Percentiles rank a stretch among this genome's conserved stretches.
Conservation (phyloP, 1,284 basidiomycete genomes). For the Athelia sp. region DNA sequence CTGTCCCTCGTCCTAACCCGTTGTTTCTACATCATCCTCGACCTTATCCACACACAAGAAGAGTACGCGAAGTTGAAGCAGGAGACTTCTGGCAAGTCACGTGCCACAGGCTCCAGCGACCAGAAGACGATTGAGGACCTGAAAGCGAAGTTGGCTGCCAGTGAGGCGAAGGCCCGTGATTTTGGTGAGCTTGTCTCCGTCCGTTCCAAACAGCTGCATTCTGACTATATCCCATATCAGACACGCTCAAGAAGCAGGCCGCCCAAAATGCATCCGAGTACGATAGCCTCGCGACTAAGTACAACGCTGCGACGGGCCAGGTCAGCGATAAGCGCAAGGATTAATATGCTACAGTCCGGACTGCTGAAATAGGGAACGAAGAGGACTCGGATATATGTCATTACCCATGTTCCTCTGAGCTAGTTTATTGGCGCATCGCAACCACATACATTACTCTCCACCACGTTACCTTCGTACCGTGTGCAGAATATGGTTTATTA, state of each 20-base stretch:
- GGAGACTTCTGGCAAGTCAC: slow-evolving; percentile 35
- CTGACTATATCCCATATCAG: slow-evolving; percentile 30
- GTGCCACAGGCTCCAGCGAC: slow-evolving; percentile 21
- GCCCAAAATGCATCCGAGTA: slow-evolving; percentile 75
- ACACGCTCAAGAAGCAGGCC: slow-evolving; percentile 81
- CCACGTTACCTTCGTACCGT: too few relatives aligned
- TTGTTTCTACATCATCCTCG: slow-evolving; percentile 88
- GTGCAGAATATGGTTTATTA: too few relatives aligned
- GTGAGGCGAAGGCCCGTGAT: slow-evolving; percentile 55
- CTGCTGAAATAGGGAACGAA: too few relatives aligned
- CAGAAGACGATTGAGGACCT: slow-evolving; percentile 61
- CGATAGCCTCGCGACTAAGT: slow-evolving; percentile 73
- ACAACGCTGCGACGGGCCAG: slow-evolving; percentile 64
- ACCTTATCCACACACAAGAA: slow-evolving; percentile 88
- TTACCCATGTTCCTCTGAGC: too few relatives aligned
- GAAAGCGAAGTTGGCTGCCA: slow-evolving; percentile 48
- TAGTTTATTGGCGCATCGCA: too few relatives aligned
- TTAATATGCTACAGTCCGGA: slow-evolving; percentile 14
- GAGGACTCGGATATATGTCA: too few relatives aligned
- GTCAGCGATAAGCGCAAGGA: slow-evolving; percentile 45
- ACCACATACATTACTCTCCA: too few relatives aligned
- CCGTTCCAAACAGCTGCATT: not conserved
- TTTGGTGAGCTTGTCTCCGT: slow-evolving; percentile 53
- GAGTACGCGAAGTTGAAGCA: slow-evolving; percentile 82
- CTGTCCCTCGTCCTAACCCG: slow-evolving; percentile 90